Percentiles rank a stretch among this genome's conserved stretches.
Evolutionary conservation across 2,329 filamentous ascomycete species (phyloP).

Genomic region (Rhinocladiella similis): DNA sequence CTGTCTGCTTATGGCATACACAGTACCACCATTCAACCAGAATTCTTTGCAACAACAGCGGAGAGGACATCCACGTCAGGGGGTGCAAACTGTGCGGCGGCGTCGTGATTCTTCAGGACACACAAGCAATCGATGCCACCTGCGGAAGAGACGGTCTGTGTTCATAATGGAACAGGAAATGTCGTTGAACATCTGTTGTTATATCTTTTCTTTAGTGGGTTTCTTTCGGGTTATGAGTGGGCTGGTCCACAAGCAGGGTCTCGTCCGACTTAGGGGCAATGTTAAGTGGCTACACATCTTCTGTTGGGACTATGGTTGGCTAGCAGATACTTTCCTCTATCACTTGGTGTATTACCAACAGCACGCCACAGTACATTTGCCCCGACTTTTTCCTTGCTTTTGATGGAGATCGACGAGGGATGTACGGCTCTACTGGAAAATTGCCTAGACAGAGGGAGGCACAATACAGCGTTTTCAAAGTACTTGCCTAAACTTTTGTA

Average conservation of each 20-base stretch:
- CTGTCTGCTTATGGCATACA: constrained; percentile 95
- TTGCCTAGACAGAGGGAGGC: too few species aligned
- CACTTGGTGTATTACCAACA: too few species aligned
- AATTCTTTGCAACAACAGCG: constrained; percentile 51
- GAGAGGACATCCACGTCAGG: not conserved
- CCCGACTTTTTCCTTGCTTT: too few species aligned
- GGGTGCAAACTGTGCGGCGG: not conserved
- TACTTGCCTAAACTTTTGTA: too few species aligned
- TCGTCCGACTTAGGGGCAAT: not conserved
- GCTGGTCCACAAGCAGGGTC: not conserved
- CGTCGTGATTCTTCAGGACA: not conserved
- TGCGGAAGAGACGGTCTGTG: not conserved
- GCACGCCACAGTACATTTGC: too few species aligned
- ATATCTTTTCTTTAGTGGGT: not conserved
- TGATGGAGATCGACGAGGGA: too few species aligned
- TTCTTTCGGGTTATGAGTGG: constrained; percentile 1
- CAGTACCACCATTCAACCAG: constrained; percentile 93
- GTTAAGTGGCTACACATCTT: not conserved
- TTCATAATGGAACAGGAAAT: not conserved
- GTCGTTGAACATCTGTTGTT: constrained; percentile 5
- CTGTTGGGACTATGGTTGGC: too few species aligned
- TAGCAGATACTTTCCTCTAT: too few species aligned
- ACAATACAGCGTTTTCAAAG: too few species aligned
- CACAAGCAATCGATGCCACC: not conserved
- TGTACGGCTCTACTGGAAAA: too few species aligned